Evolutionary conservation across 2,329 filamentous ascomycete genomes (phyloP).

Genomic region (Ophiostoma australiae): DNA sequence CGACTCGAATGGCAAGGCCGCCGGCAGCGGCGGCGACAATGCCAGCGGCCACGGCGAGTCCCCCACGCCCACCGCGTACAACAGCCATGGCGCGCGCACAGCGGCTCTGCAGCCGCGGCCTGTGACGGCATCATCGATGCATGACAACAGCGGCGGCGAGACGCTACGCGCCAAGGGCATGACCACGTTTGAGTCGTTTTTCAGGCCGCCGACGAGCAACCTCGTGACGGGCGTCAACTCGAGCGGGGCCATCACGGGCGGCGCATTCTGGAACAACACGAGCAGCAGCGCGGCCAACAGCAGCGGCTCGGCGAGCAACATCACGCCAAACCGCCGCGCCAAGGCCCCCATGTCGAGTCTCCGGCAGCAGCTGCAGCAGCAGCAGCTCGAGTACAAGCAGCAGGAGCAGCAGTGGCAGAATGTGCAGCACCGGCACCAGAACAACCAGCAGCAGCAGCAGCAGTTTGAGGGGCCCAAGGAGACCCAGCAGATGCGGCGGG

Average conservation of each 20-base stretch:
- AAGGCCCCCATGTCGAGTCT: slow-evolving; percentile 16
- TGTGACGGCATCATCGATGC: background rate
- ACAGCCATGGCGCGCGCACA: background rate
- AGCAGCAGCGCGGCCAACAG: background rate
- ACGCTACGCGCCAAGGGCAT: background rate
- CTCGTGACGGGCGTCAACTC: background rate
- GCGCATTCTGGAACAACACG: background rate
- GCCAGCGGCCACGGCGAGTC: background rate
- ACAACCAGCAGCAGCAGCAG: slow-evolving; percentile 19
- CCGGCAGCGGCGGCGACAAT: background rate
- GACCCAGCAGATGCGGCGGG: background rate
- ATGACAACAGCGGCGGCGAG: slow-evolving; percentile 4
- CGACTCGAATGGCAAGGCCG: background rate
- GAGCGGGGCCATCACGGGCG: background rate
- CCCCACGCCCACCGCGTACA: background rate
- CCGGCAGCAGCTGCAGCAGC: slow-evolving; percentile 23
- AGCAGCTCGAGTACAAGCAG: slow-evolving; percentile 19
- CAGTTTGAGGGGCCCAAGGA: slow-evolving; percentile 6
- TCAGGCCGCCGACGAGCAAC: slow-evolving; percentile 6
- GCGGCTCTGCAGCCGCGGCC: background rate
- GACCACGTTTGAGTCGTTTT: background rate
- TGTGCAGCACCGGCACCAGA: background rate
- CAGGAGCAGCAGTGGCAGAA: slow-evolving; percentile 18
- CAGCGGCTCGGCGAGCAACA: background rate
- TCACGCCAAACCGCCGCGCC: slow-evolving; percentile 7